Evolutionary conservation across 306 rosid species (phyloP), one percentile per base, ranked within the genome.

Genomic region (Trifolium repens): DNA sequence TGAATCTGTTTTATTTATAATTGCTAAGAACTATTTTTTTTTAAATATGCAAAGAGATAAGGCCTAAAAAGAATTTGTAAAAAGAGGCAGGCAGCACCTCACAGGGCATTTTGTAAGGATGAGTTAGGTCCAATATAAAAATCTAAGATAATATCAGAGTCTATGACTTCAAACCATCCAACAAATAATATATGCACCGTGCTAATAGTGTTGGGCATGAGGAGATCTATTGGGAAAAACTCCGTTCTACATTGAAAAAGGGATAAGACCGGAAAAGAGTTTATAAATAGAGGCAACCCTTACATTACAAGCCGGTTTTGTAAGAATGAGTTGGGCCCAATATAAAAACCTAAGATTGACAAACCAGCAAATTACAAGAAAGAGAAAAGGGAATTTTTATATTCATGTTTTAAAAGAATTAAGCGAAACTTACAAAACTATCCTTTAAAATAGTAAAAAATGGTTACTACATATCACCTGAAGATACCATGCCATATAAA

Each of bases 1-100:
- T 59, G 37, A 27, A 59, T 59, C 66, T 27, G 19, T 27, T 59
- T 30, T 27, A 59, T 59, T 59, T 27, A 19, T 59, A 94, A 65
- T 58, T 43, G 49, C 5, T 9, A 27, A 22, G 5, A 43, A 43
- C 11, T 10, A 27, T 59, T 59, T 59, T 17, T 26, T 59, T 59
- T 27, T 12, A 27, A 5, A 59, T 27, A 59, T 59, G 40, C 24
- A 54, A 19, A 54, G 12, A 3, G 30, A 54, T 22, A 55, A 55
- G 5, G 14, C 30, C 12, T 55, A 19, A 22, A 55, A 1, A 9
- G 47, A 10, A 2, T 12, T 43, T 43, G 2, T 43, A 22, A 55
- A 55, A 5, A 22, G 34, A 43, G 61, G 32, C 61, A 22, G 12
- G 32, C 61, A 6, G 22, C 61, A 9, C 8, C 34, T 55, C 3